These are phyloP conservation scores for Chaetomium sp. DNA, from an alignment of 2,329 filamentous ascomycete genomes.

Conservation along the genomic window DNA sequence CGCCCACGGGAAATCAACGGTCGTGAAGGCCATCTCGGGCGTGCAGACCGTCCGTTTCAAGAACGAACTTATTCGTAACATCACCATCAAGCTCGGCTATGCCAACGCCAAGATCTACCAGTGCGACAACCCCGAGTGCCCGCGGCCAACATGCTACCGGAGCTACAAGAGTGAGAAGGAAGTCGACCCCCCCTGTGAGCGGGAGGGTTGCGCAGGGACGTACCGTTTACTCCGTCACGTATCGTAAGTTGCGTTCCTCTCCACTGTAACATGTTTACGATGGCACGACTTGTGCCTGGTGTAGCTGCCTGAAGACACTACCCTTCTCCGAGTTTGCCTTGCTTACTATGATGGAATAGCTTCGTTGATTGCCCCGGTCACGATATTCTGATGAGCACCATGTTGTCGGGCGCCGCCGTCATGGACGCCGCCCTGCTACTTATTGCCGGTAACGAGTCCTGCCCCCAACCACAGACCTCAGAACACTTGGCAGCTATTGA, in stretches of 20 bases:
- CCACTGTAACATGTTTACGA: neutral
- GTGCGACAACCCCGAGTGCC: slow-evolving; percentile 88
- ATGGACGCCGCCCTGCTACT: slow-evolving; percentile 97
- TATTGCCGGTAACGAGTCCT: slow-evolving; percentile 97
- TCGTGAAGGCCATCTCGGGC: slow-evolving; percentile 97
- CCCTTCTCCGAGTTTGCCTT: neutral
- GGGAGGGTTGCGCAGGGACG: slow-evolving; percentile 80
- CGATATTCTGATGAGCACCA: slow-evolving; percentile 99
- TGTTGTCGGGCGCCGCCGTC: slow-evolving; percentile 98
- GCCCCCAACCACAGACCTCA: slow-evolving; percentile 95
- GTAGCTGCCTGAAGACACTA: no score
- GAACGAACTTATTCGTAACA: slow-evolving; percentile 98
- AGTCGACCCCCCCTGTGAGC: slow-evolving; percentile 91
- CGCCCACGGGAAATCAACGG: slow-evolving; percentile 97
- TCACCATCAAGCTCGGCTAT: slow-evolving; percentile 99
- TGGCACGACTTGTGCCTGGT: no score
- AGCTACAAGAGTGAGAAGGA: slow-evolving; percentile 99
- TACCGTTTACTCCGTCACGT: slow-evolving; percentile 89
- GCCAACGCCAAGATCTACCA: slow-evolving; percentile 99
- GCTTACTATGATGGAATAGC: slow-evolving; percentile 39
- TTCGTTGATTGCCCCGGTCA: slow-evolving; percentile 99
- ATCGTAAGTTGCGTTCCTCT: slow-evolving; percentile 57
- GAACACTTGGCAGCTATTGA: slow-evolving; percentile 98
- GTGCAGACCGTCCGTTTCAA: slow-evolving; percentile 99
- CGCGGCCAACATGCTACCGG: slow-evolving; percentile 88